Evolutionary conservation across 2,329 filamentous ascomycete genomes (phyloP).

Genomic region (Ophiosphaerella herpotricha): DNA sequence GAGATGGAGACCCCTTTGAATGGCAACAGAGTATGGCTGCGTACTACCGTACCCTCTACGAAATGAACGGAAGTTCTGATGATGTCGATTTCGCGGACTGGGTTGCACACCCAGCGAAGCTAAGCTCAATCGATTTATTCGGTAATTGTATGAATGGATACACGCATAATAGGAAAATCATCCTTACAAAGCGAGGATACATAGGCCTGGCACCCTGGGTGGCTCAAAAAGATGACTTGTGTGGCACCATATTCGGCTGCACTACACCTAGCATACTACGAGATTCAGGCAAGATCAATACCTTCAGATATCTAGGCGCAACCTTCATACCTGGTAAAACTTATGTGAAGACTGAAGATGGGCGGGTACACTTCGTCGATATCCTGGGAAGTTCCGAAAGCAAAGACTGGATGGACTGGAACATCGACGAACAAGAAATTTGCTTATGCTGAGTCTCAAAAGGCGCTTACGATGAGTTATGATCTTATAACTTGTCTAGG

Average conservation of each 20-base stretch:
- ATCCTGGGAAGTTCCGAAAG: slow-evolving; percentile 6
- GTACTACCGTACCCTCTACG: background rate
- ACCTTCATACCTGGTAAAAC: slow-evolving; percentile 1
- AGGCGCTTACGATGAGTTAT: too few relatives aligned
- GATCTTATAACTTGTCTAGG: too few relatives aligned
- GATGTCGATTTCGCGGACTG: background rate
- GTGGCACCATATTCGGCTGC: slow-evolving; percentile 10
- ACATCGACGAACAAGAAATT: slow-evolving; percentile 10
- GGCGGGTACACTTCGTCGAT: slow-evolving; percentile 1
- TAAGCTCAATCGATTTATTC: background rate
- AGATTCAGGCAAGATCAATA: too few relatives aligned
- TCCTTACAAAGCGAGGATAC: slow-evolving; percentile 8
- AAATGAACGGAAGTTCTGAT: background rate
- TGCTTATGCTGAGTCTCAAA: background rate
- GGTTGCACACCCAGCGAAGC: background rate
- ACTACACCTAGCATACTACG: slow-evolving; percentile 9
- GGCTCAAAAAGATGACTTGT: slow-evolving; percentile 3
- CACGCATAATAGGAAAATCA: slow-evolving; percentile 6
- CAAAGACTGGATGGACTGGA: slow-evolving; percentile 17
- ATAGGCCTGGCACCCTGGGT: slow-evolving; percentile 6
- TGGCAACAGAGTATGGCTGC: slow-evolving; percentile 1
- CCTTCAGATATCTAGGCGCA: slow-evolving; percentile 1
- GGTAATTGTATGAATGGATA: slow-evolving; percentile 2
- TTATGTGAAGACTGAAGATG: background rate
- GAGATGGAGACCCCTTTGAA: background rate